These are phyloP conservation scores for Kondoa malvinella DNA, from an alignment of 768 basidiomycete genomes.

Conservation along the genomic window DNA sequence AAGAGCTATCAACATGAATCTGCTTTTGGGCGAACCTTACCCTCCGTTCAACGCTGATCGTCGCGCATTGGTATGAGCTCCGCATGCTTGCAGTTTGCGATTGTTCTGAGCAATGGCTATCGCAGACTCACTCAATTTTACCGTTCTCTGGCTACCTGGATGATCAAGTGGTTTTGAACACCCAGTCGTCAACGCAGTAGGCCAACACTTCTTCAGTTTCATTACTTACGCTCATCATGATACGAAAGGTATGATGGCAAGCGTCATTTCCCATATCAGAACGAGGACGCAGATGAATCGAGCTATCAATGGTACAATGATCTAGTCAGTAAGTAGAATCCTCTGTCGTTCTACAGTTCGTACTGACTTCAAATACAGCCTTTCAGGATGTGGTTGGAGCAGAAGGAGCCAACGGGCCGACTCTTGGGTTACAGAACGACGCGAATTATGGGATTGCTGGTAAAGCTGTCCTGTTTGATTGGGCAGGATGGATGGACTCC, in stretches of 20 bases:
- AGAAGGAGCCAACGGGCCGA: neutral
- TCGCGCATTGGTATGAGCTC: neutral
- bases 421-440: neutral
- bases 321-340: neutral
- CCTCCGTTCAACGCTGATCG: slow-evolving; percentile 3
- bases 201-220: too few species aligned
- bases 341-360: neutral
- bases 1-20: slow-evolving; percentile 1
- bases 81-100: neutral
- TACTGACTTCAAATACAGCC: too few species aligned
- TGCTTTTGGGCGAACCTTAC: neutral
- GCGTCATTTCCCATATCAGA: neutral
- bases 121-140: neutral
- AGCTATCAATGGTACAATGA: neutral
- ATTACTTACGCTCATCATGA: too few species aligned
- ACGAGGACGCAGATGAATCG: neutral
- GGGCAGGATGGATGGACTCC: neutral
- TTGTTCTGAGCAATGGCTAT: neutral
- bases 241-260: neutral
- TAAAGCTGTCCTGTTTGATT: slow-evolving; percentile 7
- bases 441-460: slow-evolving; percentile 10
- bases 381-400: neutral
- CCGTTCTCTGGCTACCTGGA: neutral
- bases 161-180: neutral
- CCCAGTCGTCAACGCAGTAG: neutral